Percentiles rank a stretch among this genome's conserved stretches.
phyloP scores from a whole-genome alignment of 192 early-diverging fungal species.

The Coemansia sp. region DNA sequence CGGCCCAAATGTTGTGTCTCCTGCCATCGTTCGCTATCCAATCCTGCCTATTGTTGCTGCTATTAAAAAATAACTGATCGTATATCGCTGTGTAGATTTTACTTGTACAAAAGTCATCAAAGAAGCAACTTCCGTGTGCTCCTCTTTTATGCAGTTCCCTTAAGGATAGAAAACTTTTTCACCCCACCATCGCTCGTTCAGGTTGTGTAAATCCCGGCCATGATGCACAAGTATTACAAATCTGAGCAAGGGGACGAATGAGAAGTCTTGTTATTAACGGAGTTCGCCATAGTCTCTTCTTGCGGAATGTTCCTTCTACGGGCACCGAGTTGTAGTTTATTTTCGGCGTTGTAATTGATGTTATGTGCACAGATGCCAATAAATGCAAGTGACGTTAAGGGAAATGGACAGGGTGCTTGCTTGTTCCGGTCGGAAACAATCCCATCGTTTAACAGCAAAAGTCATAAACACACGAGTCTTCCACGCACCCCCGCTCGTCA shows the following conservation, averaged over 20 bases:
- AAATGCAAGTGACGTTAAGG: neutral
- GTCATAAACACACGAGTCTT: neutral
- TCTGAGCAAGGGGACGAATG: too few relatives aligned
- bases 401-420: neutral
- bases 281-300: too few relatives aligned
- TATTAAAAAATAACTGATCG: neutral
- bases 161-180: neutral
- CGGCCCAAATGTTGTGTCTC: constrained; percentile 5
- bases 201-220: neutral
- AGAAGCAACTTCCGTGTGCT: too few relatives aligned
- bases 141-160: too few relatives aligned
- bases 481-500: constrained; percentile 1
- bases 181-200: neutral
- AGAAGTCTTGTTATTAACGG: too few relatives aligned
- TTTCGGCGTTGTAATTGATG: neutral
- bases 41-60: neutral
- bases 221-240: neutral
- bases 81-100: too few relatives aligned
- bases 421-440: neutral
- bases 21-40: neutral
- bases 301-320: neutral
- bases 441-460: neutral
- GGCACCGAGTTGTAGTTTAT: too few relatives aligned
- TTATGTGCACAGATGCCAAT: neutral
- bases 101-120: too few relatives aligned